Evolutionary conservation across 1,139 yeast genomes (phyloP), one percentile per base, ranked within the genome.

Genomic region (Scheffersomyces cryptocercus): DNA sequence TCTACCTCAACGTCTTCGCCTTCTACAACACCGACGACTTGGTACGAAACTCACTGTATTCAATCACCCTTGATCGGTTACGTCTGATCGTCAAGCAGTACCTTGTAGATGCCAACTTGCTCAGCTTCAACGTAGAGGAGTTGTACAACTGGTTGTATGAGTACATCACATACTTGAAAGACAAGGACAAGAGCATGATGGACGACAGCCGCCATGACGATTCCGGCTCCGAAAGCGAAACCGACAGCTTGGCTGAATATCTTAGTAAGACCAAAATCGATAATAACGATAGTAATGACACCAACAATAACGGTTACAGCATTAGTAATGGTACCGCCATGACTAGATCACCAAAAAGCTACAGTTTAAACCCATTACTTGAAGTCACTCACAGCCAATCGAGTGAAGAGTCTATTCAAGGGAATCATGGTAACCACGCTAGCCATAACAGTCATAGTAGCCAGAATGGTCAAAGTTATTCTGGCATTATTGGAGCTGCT

Each of bases 1-100:
- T 74, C 26, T 74, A 74, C 53, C 57, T 74, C 48, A 72, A 74
- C 49, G 64, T 74, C 30, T 73, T 68, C 61, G 70, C 72, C 43
- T 73, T 73, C 50, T 74, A 70, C 52, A 66, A 67, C 44, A 57
- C 66, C 20, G 62, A 68, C 40, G 69, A 65, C 14, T 47, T 53
- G 20, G 44, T 42, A 32, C 47, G 51, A 11, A 57, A 55, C 32
- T 54, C 58, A 20, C 46, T 56, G 2, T 61, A 62, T 41, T 47
- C 56, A 6, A 54, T 68, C 14, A 57, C 63, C 10, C 52, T 70
- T 35, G 45, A 40, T 20, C 49, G 54, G 11, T 49, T 73, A 30
- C 55, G 77, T 15, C 41, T 42, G 30, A 61, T 62, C 56, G 54
- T 70, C 7, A 50, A 70, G 35, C 61, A 58, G 15, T 74, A 68